phyloP scores from a whole-genome alignment of 2,329 filamentous ascomycete species.

The Epichloe glyceriae region DNA sequence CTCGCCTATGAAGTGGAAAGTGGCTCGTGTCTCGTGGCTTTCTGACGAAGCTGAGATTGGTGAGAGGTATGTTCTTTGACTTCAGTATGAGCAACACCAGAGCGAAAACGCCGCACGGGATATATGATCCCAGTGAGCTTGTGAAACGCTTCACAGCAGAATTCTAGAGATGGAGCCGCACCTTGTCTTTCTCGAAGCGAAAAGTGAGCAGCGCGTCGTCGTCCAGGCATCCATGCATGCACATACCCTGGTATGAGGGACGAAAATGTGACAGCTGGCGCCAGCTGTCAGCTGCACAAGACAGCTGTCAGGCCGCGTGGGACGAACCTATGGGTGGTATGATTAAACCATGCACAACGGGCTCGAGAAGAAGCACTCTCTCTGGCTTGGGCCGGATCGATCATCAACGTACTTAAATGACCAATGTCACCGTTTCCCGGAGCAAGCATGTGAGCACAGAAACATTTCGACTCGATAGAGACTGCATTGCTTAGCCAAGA shows the following conservation, averaged over 20 bases:
- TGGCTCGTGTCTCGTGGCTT: neutral
- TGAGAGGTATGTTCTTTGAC: neutral
- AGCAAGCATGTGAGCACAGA: no score
- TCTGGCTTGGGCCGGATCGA: no score
- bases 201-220: neutral
- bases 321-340: neutral
- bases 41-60: neutral
- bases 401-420: neutral
- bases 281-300: conserved; percentile 1
- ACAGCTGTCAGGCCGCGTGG: neutral
- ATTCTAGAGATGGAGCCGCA: neutral
- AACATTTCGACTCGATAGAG: no score
- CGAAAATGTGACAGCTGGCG: neutral
- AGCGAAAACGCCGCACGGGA: neutral
- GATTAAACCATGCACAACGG: no score
- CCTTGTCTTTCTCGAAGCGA: neutral
- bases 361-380: no score
- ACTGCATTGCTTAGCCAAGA: no score
- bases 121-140: neutral
- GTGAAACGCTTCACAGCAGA: conserved; percentile 1
- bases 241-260: neutral
- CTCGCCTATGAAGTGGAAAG: no score
- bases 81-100: neutral
- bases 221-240: conserved; percentile 2
- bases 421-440: neutral